Percentiles rank a stretch among this genome's conserved stretches.
phyloP scores from a whole-genome alignment of 2,329 filamentous ascomycete genomes.

The Penicillium sp. region DNA sequence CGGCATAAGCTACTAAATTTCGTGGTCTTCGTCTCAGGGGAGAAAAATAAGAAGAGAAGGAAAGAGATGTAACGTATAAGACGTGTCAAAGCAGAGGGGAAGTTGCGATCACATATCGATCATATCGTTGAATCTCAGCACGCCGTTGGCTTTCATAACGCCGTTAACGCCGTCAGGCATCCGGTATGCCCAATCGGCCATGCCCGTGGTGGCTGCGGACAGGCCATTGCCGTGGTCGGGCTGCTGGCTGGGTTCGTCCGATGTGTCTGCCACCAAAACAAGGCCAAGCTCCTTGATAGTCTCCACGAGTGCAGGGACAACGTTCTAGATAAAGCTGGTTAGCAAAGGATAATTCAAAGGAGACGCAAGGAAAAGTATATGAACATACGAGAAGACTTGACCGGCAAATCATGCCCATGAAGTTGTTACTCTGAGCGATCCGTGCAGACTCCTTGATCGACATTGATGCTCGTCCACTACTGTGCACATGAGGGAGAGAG shows the following conservation, averaged over 20 bases:
- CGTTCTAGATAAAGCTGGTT: slow-evolving; percentile 58
- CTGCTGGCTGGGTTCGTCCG: slow-evolving; percentile 48
- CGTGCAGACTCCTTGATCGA: slow-evolving; percentile 94
- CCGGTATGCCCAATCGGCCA: slow-evolving; percentile 44
- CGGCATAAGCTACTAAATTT: slow-evolving; percentile 15
- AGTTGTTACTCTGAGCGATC: slow-evolving; percentile 91
- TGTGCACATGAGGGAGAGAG: slow-evolving; percentile 46
- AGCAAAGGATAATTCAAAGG: slow-evolving; percentile 12
- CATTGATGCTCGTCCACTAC: slow-evolving; percentile 67
- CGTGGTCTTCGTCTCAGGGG: slow-evolving; percentile 20
- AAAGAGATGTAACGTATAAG: slow-evolving; percentile 3
- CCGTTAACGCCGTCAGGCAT: slow-evolving; percentile 83
- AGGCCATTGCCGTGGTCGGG: slow-evolving; percentile 22
- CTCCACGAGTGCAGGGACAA: slow-evolving; percentile 86
- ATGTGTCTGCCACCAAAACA: slow-evolving; percentile 85
- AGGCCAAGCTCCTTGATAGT: slow-evolving; percentile 92
- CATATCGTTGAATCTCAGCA: slow-evolving; percentile 87
- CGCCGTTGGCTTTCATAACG: slow-evolving; percentile 75
- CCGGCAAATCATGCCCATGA: slow-evolving; percentile 94
- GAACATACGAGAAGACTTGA: slow-evolving; percentile 73
- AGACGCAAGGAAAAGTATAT: neutral
- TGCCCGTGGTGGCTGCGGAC: slow-evolving; percentile 26
- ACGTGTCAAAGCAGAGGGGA: slow-evolving; percentile 3
- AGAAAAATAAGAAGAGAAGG: slow-evolving; percentile 1
- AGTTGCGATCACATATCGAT: slow-evolving; percentile 60